phyloP scores from a whole-genome alignment of 805 yeast species.

The Candida montana region DNA sequence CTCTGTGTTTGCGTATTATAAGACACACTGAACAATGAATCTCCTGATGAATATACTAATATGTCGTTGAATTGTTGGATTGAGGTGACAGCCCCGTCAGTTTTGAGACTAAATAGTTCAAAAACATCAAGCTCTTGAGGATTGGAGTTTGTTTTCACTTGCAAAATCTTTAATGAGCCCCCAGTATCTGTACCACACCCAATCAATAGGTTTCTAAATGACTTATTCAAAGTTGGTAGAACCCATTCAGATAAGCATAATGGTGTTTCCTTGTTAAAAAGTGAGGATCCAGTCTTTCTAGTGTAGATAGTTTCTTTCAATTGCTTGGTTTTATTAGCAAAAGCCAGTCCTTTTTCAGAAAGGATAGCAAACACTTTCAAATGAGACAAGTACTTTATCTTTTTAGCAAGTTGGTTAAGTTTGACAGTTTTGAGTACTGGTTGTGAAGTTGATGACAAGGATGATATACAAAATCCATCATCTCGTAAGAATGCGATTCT shows the following conservation, averaged over 20 bases:
- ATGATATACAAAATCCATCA: conserved; percentile 28
- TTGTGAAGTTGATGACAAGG: conserved; percentile 11
- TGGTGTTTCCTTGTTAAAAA: conserved; percentile 25
- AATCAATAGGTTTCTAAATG: conserved; percentile 26
- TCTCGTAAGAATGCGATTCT: conserved; percentile 26
- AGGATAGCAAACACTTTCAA: conserved; percentile 19
- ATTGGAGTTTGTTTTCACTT: conserved; percentile 10
- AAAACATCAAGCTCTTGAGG: conserved; percentile 10
- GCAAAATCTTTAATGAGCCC: conserved; percentile 20
- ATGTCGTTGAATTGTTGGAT: conserved; percentile 15
- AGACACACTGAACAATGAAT: conserved; percentile 7
- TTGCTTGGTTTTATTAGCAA: conserved; percentile 14
- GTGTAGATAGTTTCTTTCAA: conserved; percentile 8
- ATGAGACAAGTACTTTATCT: conserved; percentile 23
- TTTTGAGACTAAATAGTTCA: conserved; percentile 16
- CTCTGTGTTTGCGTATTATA: conserved; percentile 14
- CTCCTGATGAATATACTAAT: conserved; percentile 18
- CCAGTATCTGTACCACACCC: conserved; percentile 27
- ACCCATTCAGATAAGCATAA: conserved; percentile 31
- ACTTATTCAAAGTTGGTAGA: conserved; percentile 18
- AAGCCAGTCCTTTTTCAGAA: conserved; percentile 17
- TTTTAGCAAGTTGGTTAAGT: conserved; percentile 24
- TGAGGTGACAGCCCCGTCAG: conserved; percentile 20
- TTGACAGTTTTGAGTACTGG: conserved; percentile 22
- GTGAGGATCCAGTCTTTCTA: conserved; percentile 1